Base-by-base conservation (phyloP, 176 grass and related monocot species). In the Ensete glaucum region DNA sequence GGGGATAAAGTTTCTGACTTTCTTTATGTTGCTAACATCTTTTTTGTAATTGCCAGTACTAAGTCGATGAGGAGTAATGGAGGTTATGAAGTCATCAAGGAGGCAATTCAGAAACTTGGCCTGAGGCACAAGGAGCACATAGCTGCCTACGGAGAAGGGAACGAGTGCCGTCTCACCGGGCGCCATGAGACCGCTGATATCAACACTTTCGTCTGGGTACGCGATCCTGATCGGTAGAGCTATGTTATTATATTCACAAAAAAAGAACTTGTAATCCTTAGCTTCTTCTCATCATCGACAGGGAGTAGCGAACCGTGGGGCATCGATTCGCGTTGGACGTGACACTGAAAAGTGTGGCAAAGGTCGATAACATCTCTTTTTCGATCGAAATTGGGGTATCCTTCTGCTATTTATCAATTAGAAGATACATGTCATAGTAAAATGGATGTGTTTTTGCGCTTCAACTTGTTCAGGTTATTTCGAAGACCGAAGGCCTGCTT, bases 151-250 rank as follows among this genome's bases (percentile, higher is more conserved):
- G 93, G 93, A 74, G 87, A 96, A 74, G 93, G 93, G 74, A 97
- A 97, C 26, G 84, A 93, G 77, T 90, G 90, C 63, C 90, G 94
- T 25, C 90, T 97, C 80, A 97, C 94, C 4, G 90, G 90, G 1
- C 90, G 49, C 55, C 94, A 97, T 72, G 94, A 97, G 88, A 97
- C 94, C 34, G 90, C 94, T 9, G 90, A 97, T 82, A 93, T 97
- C 72, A 93, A 89, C 84, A 97, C 94, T 73, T 97, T 97, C 78
- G 81, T 85, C 65, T 97, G 94, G 88, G 92, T 96, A 86, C 23
- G 5, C 0, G 34, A 43, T 43, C 34, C 34, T 43, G 34, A 43
- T 6, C 34, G 4, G 34, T 6, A 43, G 34, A 43, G 4, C 34
- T 43, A 43, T 43, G 34, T 43, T 43, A 43, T 43, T 43, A 43